These are phyloP conservation scores for Periglandula ipomoeae DNA, from an alignment of 2,329 filamentous ascomycete species.

Conservation along the genomic window DNA sequence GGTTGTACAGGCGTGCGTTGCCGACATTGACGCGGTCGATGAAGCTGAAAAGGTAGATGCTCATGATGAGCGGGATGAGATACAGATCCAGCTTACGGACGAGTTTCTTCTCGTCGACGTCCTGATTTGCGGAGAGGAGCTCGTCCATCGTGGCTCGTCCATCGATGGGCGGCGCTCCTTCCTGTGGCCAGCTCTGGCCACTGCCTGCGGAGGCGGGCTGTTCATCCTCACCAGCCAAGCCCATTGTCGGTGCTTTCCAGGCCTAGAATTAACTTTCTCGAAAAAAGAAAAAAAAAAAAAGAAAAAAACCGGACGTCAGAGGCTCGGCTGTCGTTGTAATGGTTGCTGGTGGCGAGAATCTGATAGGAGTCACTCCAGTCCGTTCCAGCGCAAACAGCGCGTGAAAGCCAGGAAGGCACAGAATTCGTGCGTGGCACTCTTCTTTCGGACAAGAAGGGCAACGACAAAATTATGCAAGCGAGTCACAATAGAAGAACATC, in stretches of 20 bases:
- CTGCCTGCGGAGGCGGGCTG: not conserved
- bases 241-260: no score
- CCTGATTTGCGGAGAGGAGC: conserved; percentile 8
- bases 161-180: not conserved
- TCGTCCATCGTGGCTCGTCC: conserved; percentile 9
- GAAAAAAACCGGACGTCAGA: not conserved
- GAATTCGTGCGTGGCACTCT: no score
- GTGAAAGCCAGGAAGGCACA: no score
- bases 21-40: conserved; percentile 67
- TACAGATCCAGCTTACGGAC: conserved; percentile 55
- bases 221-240: not conserved
- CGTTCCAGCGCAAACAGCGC: no score
- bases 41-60: conserved; percentile 66
- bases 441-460: no score
- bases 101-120: conserved; percentile 41
- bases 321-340: no score
- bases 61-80: conserved; percentile 58
- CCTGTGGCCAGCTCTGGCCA: not conserved
- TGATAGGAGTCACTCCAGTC: no score
- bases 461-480: no score
- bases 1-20: conserved; percentile 57
- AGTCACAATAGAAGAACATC: no score
- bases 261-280: no score
- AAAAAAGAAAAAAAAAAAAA: not conserved
- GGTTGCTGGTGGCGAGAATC: not conserved